Evolutionary conservation across 129 eudicot species (phyloP).

Genomic region (Solidago caesia): DNA sequence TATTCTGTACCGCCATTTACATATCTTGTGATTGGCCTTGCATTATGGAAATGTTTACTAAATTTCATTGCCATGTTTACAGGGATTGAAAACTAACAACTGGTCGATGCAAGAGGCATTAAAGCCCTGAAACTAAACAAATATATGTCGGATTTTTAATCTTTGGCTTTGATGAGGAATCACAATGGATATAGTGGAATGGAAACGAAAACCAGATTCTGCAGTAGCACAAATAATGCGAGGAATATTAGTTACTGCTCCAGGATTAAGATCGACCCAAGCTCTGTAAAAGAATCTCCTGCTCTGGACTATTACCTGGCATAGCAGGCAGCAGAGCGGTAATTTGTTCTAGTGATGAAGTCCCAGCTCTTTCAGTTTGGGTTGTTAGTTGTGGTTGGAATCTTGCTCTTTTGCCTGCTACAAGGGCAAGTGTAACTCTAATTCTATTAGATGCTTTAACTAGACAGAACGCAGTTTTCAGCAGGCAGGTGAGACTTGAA

Average conservation of each 20-base stretch:
- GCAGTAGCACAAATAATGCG: neutral
- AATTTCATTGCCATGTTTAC: slow-evolving; percentile 3
- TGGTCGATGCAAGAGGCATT: neutral
- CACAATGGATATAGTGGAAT: slow-evolving; percentile 17
- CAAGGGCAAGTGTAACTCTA: too few species aligned
- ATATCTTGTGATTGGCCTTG: neutral
- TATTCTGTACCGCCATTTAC: neutral
- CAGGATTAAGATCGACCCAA: too few species aligned
- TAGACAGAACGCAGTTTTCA: too few species aligned
- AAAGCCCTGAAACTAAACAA: neutral
- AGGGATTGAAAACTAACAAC: slow-evolving; percentile 19
- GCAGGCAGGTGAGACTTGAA: neutral
- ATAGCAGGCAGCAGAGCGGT: too few species aligned
- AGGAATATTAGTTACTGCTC: too few species aligned
- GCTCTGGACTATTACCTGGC: too few species aligned
- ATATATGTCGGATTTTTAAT: neutral
- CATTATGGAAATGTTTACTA: neutral
- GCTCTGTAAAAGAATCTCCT: too few species aligned
- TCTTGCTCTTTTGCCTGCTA: too few species aligned
- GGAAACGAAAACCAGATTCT: slow-evolving; percentile 33
- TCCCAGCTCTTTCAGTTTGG: too few species aligned
- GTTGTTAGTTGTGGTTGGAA: too few species aligned
- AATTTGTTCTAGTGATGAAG: too few species aligned
- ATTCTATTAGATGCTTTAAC: too few species aligned
- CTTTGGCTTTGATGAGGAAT: slow-evolving; percentile 12